Evolutionary conservation across 163 green algal species (phyloP).

Genomic region (Scenedesmus sp.): DNA sequence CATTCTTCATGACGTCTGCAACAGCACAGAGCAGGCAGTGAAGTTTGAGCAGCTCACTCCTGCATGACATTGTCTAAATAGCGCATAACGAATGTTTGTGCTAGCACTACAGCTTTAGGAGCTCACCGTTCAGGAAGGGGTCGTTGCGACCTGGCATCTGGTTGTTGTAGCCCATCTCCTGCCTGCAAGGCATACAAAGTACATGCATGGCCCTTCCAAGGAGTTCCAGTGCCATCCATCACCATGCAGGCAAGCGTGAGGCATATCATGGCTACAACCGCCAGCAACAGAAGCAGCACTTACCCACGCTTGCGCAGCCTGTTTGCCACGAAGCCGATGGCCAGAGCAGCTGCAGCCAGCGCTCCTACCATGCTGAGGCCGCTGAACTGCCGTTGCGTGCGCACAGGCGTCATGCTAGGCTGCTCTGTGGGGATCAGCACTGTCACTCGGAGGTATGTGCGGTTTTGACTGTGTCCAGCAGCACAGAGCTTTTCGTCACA

Average conservation of each 20-base stretch:
- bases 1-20: conserved; percentile 63
- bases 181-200: not conserved
- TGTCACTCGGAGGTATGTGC: conserved; percentile 23
- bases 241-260: not conserved
- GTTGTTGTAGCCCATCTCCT: conserved; percentile 29
- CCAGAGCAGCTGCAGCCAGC: not conserved
- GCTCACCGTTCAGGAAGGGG: conserved; percentile 40
- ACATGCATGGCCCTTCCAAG: not conserved
- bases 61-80: not conserved
- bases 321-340: not conserved
- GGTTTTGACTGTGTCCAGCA: not conserved
- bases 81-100: not conserved
- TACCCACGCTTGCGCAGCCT: conserved; percentile 13
- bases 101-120: not conserved
- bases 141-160: conserved; percentile 29
- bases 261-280: not conserved
- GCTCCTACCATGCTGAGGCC: not conserved
- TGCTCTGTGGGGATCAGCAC: conserved; percentile 21
- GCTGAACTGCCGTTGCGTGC: not conserved
- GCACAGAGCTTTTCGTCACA: not conserved
- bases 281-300: not conserved
- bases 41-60: no score
- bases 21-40: not conserved
- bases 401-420: conserved; percentile 10
- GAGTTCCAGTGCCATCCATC: not conserved